Percentiles rank a stretch among this genome's conserved stretches.
These are phyloP conservation scores for Corchorus olitorius DNA, from an alignment of 345 rosid genomes.

Conservation along the genomic window DNA sequence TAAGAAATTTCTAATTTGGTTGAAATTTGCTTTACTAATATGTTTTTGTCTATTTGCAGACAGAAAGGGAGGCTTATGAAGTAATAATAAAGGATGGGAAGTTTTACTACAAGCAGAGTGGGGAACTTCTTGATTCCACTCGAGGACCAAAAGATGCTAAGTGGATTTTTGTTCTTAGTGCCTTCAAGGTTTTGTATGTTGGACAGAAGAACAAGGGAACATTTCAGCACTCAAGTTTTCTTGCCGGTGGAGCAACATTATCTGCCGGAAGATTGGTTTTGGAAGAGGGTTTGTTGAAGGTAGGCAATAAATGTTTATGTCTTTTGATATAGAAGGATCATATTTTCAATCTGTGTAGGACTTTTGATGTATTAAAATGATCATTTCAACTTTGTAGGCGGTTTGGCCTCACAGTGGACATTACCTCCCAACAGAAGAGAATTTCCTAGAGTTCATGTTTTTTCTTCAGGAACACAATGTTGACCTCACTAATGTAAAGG, in stretches of 20 bases:
- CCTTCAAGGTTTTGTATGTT: conserved; percentile 64
- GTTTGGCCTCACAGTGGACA: conserved; percentile 99
- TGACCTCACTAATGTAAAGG: conserved; percentile 65
- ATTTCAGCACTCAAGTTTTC: conserved; percentile 91
- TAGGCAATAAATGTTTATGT: conserved; percentile 13
- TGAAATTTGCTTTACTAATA: conserved; percentile 3
- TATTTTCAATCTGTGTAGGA: neutral
- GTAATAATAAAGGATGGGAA: conserved; percentile 54
- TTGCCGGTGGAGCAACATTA: conserved; percentile 90
- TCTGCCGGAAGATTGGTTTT: conserved; percentile 85
- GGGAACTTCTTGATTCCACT: conserved; percentile 56
- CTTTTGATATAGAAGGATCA: neutral
- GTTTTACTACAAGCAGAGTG: conserved; percentile 57
- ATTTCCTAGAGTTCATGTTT: conserved; percentile 71
- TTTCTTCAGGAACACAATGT: conserved; percentile 68
- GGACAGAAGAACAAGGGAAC: conserved; percentile 77
- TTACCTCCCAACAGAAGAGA: conserved; percentile 94
- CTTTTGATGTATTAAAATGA: neutral
- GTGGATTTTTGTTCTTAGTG: conserved; percentile 92
- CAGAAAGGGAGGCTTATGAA: conserved; percentile 67
- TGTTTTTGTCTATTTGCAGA: conserved; percentile 35
- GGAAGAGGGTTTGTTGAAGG: conserved; percentile 68
- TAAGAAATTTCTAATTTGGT: neutral
- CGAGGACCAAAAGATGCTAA: conserved; percentile 62
- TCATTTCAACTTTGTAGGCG: conserved; percentile 45